Base-by-base conservation (phyloP, 108 stramenopile genomes). In the Seminavis robusta region DNA sequence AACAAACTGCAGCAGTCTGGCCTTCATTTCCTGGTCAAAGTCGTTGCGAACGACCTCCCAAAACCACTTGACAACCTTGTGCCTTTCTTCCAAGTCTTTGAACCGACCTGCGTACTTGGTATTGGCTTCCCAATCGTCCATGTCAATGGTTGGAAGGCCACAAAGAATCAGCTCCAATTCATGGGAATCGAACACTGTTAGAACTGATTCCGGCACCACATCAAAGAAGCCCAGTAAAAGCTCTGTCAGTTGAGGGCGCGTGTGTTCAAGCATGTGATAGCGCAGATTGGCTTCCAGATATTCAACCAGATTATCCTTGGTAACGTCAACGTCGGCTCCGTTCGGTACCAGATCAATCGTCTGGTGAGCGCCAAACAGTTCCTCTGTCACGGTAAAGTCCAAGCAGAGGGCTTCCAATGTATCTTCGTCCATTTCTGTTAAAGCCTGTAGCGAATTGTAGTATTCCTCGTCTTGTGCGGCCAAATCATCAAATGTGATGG, bases 101-200 rank as follows among this genome's bases (percentile, higher is more conserved):
- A 67, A 79, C 30, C 54, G 52, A 33, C 82, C 77, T 25, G 49
- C 33, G 68, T 92, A 92, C 40, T 57, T 69, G 7, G 94, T 92
- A 67, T 95, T 53, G 36, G 36, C 44, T 68, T 81, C 65, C 76
- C 82, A 79, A 52, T 87, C 83, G 17, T 84, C 83, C 16, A 88
- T 61, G 54, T 93, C 77, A 26, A 95, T 87, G 36, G 57, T 59
- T 1, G 94, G 94, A 39, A 93, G 33, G 0, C 94, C 94, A 50
- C 86, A 92, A 62, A 93, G 83, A 17, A 95, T 56, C 47, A 95
- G 59, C 78, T 95, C 94, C 33, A 95, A 71, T 56, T 95, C 94
- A 59, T 80, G 71, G 40, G 84, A 88, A 36, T 86, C 86, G 72
- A 95, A 95, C 37, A 95, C 77, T 39, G 76, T 72, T 7, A 93